Conservation (phyloP, 805 yeast species). For the Sugiyamaella qingdaonensis region DNA sequence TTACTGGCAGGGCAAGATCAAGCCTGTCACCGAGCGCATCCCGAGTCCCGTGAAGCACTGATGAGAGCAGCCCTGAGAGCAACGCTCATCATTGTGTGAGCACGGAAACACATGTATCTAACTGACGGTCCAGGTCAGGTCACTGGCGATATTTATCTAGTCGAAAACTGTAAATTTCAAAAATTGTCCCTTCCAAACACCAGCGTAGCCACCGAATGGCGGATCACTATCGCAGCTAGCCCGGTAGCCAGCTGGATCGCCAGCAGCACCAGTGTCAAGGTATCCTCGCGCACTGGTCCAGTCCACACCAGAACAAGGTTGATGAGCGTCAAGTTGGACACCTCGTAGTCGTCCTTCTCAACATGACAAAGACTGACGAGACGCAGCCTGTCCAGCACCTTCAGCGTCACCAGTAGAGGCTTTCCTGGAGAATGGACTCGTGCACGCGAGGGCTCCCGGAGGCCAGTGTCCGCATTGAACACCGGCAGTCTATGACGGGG, state of each 20-base stretch:
- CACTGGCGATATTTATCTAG: neutral
- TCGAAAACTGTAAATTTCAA: conserved; percentile 18
- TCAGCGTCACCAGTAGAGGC: conserved; percentile 34
- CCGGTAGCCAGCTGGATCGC: conserved; percentile 64
- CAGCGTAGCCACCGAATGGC: conserved; percentile 84
- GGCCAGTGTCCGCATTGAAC: conserved; percentile 61
- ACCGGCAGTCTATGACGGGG: conserved; percentile 93
- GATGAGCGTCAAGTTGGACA: conserved; percentile 84
- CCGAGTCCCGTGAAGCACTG: neutral
- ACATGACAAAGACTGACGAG: conserved; percentile 44
- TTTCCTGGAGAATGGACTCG: conserved; percentile 27
- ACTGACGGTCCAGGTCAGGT: no score
- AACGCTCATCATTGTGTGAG: no score
- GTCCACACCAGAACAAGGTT: conserved; percentile 77
- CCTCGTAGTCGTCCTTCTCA: conserved; percentile 35
- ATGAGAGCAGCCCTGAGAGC: neutral
- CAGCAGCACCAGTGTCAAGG: conserved; percentile 58
- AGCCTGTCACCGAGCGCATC: conserved; percentile 7
- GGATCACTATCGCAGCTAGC: conserved; percentile 54
- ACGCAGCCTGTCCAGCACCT: conserved; percentile 43
- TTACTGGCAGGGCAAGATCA: conserved; percentile 33
- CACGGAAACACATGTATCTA: neutral
- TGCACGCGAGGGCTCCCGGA: conserved; percentile 65
- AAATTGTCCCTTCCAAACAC: conserved; percentile 87
- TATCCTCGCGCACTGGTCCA: conserved; percentile 88